Evolutionary conservation across 768 basidiomycete species (phyloP).

Genomic region (Serendipita indica): DNA sequence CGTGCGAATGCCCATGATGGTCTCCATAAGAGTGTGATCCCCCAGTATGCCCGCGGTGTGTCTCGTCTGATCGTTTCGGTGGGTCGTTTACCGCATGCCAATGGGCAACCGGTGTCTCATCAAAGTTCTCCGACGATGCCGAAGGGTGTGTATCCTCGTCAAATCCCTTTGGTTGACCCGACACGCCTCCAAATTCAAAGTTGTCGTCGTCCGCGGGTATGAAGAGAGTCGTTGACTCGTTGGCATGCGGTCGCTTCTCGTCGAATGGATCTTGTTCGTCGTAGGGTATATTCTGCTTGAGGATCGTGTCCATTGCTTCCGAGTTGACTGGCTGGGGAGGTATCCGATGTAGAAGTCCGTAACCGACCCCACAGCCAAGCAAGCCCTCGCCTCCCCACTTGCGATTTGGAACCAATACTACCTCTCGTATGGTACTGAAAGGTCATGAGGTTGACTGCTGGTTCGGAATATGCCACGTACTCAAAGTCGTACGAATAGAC

Average conservation of each 20-base stretch:
- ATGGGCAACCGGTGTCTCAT: constrained; percentile 1
- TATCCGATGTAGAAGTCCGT: constrained; percentile 81
- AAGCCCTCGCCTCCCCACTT: constrained; percentile 97
- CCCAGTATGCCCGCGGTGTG: constrained; percentile 21
- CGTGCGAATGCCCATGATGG: constrained; percentile 11
- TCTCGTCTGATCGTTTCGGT: constrained; percentile 16
- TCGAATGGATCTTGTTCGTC: constrained; percentile 35
- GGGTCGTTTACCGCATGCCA: constrained; percentile 27
- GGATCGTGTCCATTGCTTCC: constrained; percentile 27
- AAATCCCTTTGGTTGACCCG: background rate
- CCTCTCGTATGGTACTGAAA: constrained; percentile 72
- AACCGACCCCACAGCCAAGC: constrained; percentile 93
- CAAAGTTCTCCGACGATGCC: background rate
- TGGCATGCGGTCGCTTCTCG: constrained; percentile 7
- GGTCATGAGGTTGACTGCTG: background rate
- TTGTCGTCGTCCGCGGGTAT: constrained; percentile 39
- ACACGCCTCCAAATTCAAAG: constrained; percentile 2
- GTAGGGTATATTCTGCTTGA: constrained; percentile 28
- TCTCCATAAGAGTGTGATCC: constrained; percentile 18
- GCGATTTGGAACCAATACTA: constrained; percentile 86
- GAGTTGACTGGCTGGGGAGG: constrained; percentile 57
- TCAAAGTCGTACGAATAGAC: constrained; percentile 97
- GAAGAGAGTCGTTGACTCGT: constrained; percentile 30
- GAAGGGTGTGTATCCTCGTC: background rate
- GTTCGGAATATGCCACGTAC: constrained; percentile 32